phyloP scores from a whole-genome alignment of 1,139 yeast species.

The Meyerozyma elateridarum region DNA sequence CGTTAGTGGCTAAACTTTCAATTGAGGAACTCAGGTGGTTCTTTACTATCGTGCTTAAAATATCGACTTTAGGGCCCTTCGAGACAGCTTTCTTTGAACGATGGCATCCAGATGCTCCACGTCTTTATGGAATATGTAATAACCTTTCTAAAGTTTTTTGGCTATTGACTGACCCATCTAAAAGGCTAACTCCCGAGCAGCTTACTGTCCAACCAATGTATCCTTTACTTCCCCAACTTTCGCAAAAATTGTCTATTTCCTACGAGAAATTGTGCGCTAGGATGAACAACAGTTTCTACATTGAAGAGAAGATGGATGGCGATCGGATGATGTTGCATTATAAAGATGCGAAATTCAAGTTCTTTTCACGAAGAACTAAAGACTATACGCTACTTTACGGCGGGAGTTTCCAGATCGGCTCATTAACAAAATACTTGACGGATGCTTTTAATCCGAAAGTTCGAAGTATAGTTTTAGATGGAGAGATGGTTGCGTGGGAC shows the following conservation, averaged over 20 bases:
- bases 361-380: slow-evolving; percentile 63
- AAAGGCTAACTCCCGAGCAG: slow-evolving; percentile 40
- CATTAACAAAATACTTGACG: slow-evolving; percentile 53
- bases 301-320: slow-evolving; percentile 94
- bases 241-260: slow-evolving; percentile 46
- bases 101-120: slow-evolving; percentile 82
- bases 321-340: slow-evolving; percentile 79
- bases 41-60: slow-evolving; percentile 61
- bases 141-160: slow-evolving; percentile 59
- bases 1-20: slow-evolving; percentile 52
- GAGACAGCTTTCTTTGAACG: slow-evolving; percentile 56
- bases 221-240: slow-evolving; percentile 71
- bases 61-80: slow-evolving; percentile 51
- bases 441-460: slow-evolving; percentile 40
- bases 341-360: slow-evolving; percentile 45
- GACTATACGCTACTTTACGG: slow-evolving; percentile 80
- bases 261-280: slow-evolving; percentile 46
- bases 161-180: slow-evolving; percentile 47
- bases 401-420: slow-evolving; percentile 49
- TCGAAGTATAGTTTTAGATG: slow-evolving; percentile 65
- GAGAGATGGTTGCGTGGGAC: slow-evolving; percentile 93
- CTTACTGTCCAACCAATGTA: slow-evolving; percentile 42
- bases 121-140: slow-evolving; percentile 62
- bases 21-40: slow-evolving; percentile 68
- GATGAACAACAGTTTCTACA: slow-evolving; percentile 49